Evolutionary conservation across 495 filamentous ascomycete species (phyloP).

Genomic region (Chaetomidium leptoderma): DNA sequence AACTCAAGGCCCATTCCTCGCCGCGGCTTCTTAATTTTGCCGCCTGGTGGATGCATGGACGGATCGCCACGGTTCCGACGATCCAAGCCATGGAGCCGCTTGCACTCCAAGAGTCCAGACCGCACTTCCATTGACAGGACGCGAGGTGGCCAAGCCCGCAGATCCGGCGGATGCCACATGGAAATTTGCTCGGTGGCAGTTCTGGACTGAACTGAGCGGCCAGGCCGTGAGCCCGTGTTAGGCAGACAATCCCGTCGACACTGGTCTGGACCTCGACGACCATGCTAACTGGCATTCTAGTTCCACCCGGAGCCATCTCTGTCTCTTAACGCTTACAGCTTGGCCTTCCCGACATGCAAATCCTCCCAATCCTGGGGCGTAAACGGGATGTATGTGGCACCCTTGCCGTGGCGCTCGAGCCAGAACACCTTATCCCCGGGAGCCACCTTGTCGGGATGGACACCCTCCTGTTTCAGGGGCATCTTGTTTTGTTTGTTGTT

Average conservation of each 20-base stretch:
- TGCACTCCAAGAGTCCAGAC: neutral
- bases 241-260: too few species aligned
- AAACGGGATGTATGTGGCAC: conserved; percentile 53
- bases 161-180: too few species aligned
- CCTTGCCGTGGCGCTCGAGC: conserved; percentile 49
- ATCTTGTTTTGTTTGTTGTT: conserved; percentile 86
- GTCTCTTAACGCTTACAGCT: conserved; percentile 37
- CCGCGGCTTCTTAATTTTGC: too few species aligned
- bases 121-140: too few species aligned
- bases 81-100: neutral
- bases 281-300: too few species aligned
- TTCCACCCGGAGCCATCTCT: neutral
- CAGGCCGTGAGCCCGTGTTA: too few species aligned
- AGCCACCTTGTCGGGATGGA: conserved; percentile 57
- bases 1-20: too few species aligned
- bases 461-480: conserved; percentile 64
- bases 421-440: conserved; percentile 52
- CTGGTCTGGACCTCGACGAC: too few species aligned
- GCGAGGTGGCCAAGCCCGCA: too few species aligned
- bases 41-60: neutral
- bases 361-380: conserved; percentile 54
- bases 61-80: neutral
- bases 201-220: too few species aligned
- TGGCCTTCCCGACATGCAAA: conserved; percentile 48
- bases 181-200: too few species aligned